phyloP scores from a whole-genome alignment of 192 early-diverging fungal genomes.

The Endogone sp. region DNA sequence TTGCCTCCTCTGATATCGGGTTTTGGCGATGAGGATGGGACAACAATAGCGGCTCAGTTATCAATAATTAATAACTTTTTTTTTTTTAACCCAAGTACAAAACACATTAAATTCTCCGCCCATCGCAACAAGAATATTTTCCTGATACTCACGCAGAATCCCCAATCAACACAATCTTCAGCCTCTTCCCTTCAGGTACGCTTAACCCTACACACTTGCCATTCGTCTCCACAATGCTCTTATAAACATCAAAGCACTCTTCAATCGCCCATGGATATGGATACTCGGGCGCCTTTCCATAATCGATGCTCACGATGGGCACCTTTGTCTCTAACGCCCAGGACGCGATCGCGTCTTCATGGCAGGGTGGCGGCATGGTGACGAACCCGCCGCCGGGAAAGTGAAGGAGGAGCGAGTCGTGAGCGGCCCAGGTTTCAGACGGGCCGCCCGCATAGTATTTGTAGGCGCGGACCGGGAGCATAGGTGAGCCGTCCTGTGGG shows the following conservation, averaged over 20 bases:
- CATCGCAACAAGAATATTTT: background rate
- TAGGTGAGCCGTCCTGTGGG: slow-evolving; percentile 14
- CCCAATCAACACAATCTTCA: slow-evolving; percentile 77
- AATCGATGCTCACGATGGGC: slow-evolving; percentile 81
- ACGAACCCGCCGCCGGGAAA: slow-evolving; percentile 90
- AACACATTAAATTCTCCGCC: too few relatives aligned
- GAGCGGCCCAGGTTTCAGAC: slow-evolving; percentile 18
- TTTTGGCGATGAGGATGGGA: background rate
- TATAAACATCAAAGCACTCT: slow-evolving; percentile 90
- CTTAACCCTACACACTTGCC: slow-evolving; percentile 67
- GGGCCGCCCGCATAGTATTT: slow-evolving; percentile 53
- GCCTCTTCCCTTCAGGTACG: slow-evolving; percentile 52
- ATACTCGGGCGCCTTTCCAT: slow-evolving; percentile 92
- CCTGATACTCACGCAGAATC: slow-evolving; percentile 83
- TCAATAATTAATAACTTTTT: too few relatives aligned
- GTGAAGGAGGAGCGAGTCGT: slow-evolving; percentile 51
- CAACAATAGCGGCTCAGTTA: too few relatives aligned
- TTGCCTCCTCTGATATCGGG: slow-evolving; percentile 93
- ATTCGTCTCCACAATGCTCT: slow-evolving; percentile 64
- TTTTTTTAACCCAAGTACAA: too few relatives aligned
- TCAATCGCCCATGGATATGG: slow-evolving; percentile 92
- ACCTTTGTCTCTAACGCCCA: slow-evolving; percentile 74
- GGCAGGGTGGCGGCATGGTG: slow-evolving; percentile 81
- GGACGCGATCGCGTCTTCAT: slow-evolving; percentile 77
- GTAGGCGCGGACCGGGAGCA: slow-evolving; percentile 35